Evolutionary conservation across 2,329 filamentous ascomycete genomes (phyloP).

Genomic region (Penicillium freii): DNA sequence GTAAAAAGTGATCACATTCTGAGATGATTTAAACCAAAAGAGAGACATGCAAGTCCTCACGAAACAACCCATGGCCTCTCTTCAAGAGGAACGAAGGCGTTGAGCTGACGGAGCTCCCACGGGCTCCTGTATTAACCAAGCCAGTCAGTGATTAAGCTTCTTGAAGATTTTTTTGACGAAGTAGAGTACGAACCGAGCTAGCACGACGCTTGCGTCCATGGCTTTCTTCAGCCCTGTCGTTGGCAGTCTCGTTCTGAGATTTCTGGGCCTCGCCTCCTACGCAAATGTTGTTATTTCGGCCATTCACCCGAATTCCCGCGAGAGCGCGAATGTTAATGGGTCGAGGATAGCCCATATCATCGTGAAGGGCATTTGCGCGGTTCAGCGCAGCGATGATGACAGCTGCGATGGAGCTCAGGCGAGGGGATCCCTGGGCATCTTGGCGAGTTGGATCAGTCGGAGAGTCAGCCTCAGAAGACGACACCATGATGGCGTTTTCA

Average conservation of each 20-base stretch:
- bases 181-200: constrained; percentile 1
- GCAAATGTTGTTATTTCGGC: neutral
- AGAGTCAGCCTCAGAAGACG: neutral
- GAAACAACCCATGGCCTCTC: neutral
- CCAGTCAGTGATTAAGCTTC: neutral
- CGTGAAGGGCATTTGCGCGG: neutral
- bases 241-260: neutral
- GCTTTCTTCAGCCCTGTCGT: neutral
- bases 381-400: constrained; percentile 3
- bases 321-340: constrained; percentile 19
- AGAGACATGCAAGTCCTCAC: neutral
- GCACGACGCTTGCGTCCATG: constrained; percentile 2
- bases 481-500: constrained; percentile 33
- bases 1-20: neutral
- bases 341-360: neutral
- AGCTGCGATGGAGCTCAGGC: neutral
- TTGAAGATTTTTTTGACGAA: neutral
- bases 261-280: neutral
- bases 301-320: constrained; percentile 28
- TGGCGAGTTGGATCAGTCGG: neutral
- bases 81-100: neutral
- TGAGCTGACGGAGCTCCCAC: neutral
- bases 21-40: neutral
- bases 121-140: neutral
- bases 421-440: neutral